These are phyloP conservation scores for Priceomyces medius DNA, from an alignment of 805 yeast genomes.

Conservation along the genomic window DNA sequence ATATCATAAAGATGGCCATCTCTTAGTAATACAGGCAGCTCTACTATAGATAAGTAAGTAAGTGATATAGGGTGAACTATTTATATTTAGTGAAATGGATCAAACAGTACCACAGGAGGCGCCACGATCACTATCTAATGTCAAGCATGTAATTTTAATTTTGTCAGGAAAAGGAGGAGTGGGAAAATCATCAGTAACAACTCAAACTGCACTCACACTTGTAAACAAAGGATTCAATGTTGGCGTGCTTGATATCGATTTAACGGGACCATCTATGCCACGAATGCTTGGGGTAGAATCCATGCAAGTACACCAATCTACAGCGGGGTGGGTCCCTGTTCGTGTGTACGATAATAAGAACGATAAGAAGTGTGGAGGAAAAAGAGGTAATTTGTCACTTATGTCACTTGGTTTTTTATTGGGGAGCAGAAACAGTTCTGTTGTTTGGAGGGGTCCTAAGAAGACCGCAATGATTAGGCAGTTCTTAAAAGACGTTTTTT, in stretches of 20 bases:
- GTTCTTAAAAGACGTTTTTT: constrained; percentile 82
- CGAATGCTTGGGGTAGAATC: constrained; percentile 91
- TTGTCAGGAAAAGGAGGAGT: constrained; percentile 97
- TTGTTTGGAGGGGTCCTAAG: constrained; percentile 98
- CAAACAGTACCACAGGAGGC: constrained; percentile 2
- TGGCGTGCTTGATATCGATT: constrained; percentile 93
- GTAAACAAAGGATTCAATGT: constrained; percentile 71
- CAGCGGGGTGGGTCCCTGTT: constrained; percentile 93
- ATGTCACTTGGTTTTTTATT: constrained; percentile 89
- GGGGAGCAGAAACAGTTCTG: constrained; percentile 80
- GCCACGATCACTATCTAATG: constrained; percentile 42
- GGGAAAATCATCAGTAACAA: constrained; percentile 93
- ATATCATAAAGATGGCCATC: constrained; percentile 3
- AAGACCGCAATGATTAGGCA: constrained; percentile 97
- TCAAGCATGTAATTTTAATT: constrained; percentile 76
- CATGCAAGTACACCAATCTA: constrained; percentile 74
- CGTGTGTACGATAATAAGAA: constrained; percentile 21
- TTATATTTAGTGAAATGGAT: constrained; percentile 2
- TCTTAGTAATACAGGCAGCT: neutral
- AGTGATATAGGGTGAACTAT: neutral
- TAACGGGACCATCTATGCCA: constrained; percentile 96
- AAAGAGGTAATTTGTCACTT: constrained; percentile 50
- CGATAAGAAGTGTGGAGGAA: constrained; percentile 11
- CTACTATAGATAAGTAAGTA: neutral
- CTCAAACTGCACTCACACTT: constrained; percentile 85